phyloP scores from a whole-genome alignment of 495 filamentous ascomycete species.

The Neohortaea acidophila region DNA sequence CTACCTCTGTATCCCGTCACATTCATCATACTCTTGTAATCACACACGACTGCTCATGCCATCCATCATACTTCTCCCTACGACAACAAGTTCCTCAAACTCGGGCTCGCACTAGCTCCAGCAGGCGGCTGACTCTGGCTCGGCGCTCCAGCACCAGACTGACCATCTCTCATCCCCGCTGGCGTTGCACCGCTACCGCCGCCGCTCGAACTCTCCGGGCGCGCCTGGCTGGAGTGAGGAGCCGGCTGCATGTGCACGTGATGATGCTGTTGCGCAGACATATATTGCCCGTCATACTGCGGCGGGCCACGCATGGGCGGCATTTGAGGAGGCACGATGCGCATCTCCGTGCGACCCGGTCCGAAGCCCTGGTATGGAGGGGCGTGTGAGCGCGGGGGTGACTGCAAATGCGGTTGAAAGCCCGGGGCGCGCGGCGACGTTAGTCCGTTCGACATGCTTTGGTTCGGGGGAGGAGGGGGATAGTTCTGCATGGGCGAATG shows the following conservation, averaged over 20 bases:
- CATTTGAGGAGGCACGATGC: neutral
- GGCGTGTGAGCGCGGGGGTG: too few species aligned
- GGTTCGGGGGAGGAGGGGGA: neutral
- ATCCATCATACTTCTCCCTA: constrained; percentile 1
- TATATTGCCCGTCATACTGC: neutral
- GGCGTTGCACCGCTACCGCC: constrained; percentile 1
- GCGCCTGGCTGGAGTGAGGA: constrained; percentile 1
- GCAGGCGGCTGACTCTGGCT: neutral
- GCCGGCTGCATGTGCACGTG: neutral
- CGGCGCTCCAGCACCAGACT: constrained; percentile 1
- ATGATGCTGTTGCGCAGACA: neutral
- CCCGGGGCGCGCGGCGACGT: neutral
- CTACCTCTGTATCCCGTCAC: too few species aligned
- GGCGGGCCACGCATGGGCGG: neutral
- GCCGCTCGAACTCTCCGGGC: constrained; percentile 1
- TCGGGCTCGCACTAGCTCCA: constrained; percentile 21
- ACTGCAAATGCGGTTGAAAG: neutral
- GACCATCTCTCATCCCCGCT: constrained; percentile 8
- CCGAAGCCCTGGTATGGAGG: constrained; percentile 1
- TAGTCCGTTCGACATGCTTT: constrained; percentile 3
- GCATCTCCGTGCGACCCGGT: neutral
- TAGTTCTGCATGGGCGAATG: neutral
- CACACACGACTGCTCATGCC: too few species aligned
- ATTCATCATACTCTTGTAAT: neutral
- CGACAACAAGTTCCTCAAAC: constrained; percentile 17